These are phyloP conservation scores for Leucogyrophana mollusca DNA, from an alignment of 768 basidiomycete species.

Conservation along the genomic window DNA sequence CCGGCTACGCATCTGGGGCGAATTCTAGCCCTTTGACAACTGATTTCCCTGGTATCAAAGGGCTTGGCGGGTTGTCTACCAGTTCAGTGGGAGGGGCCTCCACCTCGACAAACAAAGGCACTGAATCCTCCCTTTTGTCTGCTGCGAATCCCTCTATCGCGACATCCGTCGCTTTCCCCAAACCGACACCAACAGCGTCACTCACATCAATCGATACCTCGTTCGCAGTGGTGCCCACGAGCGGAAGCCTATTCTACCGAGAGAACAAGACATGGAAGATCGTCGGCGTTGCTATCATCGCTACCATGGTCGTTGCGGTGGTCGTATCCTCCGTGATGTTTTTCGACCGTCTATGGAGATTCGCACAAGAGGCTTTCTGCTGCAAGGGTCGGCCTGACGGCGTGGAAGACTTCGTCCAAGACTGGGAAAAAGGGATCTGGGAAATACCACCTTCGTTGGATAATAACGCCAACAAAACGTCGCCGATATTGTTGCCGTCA, in stretches of 20 bases:
- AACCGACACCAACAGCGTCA: neutral
- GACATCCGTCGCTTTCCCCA: conserved; percentile 1
- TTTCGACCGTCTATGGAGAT: conserved; percentile 71
- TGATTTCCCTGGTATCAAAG: neutral
- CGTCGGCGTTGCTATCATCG: conserved; percentile 64
- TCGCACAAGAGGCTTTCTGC: conserved; percentile 50
- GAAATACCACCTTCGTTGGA: conserved; percentile 29
- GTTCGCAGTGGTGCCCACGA: conserved; percentile 4
- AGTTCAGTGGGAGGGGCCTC: neutral
- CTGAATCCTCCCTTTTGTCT: too few relatives aligned
- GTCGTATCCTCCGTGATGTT: conserved; percentile 59
- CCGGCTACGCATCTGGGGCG: neutral
- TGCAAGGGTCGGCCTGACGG: conserved; percentile 33
- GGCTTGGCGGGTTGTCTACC: neutral
- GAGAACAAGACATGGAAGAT: conserved; percentile 63
- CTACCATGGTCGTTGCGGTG: conserved; percentile 56
- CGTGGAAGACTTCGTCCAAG: conserved; percentile 58
- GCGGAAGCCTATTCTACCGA: conserved; percentile 28
- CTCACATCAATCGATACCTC: conserved; percentile 2
- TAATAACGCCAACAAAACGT: conserved; percentile 6
- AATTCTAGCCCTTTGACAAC: neutral
- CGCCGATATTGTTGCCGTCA: conserved; percentile 1
- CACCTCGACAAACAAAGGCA: neutral
- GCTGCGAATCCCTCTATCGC: conserved; percentile 1
- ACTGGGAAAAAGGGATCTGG: conserved; percentile 64